Evolutionary conservation across 805 yeast genomes (phyloP).

Genomic region (Yarrowia sp.): DNA sequence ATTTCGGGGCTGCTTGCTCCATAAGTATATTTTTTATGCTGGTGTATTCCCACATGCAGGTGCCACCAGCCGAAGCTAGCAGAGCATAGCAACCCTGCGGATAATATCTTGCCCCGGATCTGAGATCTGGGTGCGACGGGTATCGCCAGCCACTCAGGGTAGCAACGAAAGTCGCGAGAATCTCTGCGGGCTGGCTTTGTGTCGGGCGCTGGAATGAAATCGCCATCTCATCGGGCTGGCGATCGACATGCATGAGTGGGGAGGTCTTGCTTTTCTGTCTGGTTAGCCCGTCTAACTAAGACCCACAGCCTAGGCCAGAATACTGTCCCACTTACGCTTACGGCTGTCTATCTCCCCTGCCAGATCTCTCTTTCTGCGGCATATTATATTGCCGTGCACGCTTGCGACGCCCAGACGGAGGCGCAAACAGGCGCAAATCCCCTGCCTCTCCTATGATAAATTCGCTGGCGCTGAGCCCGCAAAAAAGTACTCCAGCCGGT

Average conservation of each 20-base stretch:
- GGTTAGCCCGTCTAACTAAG: no score
- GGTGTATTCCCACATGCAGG: background rate
- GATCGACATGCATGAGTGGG: slow-evolving; percentile 11
- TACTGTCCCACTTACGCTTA: no score
- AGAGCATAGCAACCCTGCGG: background rate
- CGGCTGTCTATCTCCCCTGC: no score
- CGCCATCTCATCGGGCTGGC: background rate
- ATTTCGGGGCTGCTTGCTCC: no score
- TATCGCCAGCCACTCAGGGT: background rate
- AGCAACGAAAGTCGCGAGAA: background rate
- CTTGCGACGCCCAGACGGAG: no score
- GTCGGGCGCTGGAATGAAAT: background rate
- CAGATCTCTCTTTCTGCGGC: no score
- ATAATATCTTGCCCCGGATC: background rate
- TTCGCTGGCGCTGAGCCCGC: no score
- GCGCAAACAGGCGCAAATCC: no score
- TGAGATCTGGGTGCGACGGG: slow-evolving; percentile 1
- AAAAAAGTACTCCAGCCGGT: background rate
- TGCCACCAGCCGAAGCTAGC: background rate
- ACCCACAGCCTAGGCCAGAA: no score
- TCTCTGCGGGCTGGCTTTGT: slow-evolving; percentile 9
- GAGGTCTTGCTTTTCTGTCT: background rate
- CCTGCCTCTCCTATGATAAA: no score
- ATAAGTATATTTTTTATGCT: no score
- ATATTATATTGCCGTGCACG: no score